Evolutionary conservation across 305 asterid species (phyloP).

Genomic region (Fraxinus baroniana): DNA sequence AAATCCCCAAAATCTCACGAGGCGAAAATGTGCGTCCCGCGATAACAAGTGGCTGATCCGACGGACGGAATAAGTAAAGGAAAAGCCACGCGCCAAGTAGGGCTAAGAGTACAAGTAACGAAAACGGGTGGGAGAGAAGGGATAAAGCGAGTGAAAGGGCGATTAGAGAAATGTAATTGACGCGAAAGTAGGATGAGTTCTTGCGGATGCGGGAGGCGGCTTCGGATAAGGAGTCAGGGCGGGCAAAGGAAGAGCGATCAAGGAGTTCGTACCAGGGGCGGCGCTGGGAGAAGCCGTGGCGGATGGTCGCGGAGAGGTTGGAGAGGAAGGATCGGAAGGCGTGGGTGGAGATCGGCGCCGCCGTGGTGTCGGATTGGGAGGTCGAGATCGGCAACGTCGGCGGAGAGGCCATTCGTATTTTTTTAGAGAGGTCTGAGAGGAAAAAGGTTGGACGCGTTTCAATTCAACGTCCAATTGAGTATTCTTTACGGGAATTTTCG

Average conservation of each 20-base stretch:
- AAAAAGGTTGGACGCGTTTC: background rate
- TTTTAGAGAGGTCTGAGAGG: slow-evolving; percentile 6
- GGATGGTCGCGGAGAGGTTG: slow-evolving; percentile 42
- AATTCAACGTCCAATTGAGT: background rate
- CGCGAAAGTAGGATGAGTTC: slow-evolving; percentile 58
- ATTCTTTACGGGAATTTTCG: background rate
- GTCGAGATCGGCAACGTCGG: slow-evolving; percentile 54
- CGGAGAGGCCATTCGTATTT: slow-evolving; percentile 41
- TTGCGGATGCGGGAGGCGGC: slow-evolving; percentile 65
- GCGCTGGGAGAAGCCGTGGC: slow-evolving; percentile 55
- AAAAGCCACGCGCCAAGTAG: slow-evolving; percentile 67
- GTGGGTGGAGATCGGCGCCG: slow-evolving; percentile 46
- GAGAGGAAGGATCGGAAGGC: slow-evolving; percentile 57
- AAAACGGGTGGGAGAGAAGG: slow-evolving; percentile 60
- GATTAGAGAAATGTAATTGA: slow-evolving; percentile 52
- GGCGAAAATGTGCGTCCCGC: slow-evolving; percentile 55
- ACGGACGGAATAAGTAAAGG: slow-evolving; percentile 49
- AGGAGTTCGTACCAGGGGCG: slow-evolving; percentile 67
- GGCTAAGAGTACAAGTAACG: slow-evolving; percentile 46
- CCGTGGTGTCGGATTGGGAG: slow-evolving; percentile 44
- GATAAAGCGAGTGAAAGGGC: slow-evolving; percentile 55
- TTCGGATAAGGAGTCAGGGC: slow-evolving; percentile 63
- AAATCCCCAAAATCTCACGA: slow-evolving; percentile 49
- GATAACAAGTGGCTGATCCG: slow-evolving; percentile 59
- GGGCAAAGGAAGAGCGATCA: slow-evolving; percentile 59